Base-by-base conservation (phyloP, 441 rosid genomes). In the Theobroma grandiflorum region DNA sequence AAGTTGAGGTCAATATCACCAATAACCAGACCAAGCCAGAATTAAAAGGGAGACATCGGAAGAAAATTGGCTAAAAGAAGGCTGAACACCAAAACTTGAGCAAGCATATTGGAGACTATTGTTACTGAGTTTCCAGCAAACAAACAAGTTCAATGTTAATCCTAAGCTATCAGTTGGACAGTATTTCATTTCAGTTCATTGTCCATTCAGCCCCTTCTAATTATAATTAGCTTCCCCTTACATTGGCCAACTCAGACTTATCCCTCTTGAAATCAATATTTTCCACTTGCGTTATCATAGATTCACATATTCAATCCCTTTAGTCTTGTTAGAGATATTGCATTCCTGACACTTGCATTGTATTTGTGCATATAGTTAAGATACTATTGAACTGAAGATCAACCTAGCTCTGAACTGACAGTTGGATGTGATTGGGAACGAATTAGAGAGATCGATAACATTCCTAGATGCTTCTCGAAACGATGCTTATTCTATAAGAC, bases 21-120 rank as follows among this genome's bases (percentile, higher is more conserved):
- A 73, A 20, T 20, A n/a, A 55, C 50, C 33, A 75, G 42, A 59
- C 3, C 20, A 26, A 75, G 42, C 63, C 52, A 75, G 10, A 75
- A 38, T 11, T 26, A 47, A 49, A 26, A 31, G 74, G 20, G 16
- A n/a, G 72, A n/a, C 52, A 67, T 12, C 8, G 0, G 50, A 67
- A 40, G 31, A n/a, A 52, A 9, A 52, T 7, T 50, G 43, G 26
- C 8, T 52, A 71, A 7, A 38, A 55, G 55, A 22, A 38, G 11
- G 20, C 22, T 3, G 35, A 16, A 58, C 62, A 20, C 52, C 49
- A 55, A 20, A 40, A 35, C 20, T 42, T 75, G 10, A 45, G 58
- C 33, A 62, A 20, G 33, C 38, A 31, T 62, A 22, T 31, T 8
- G 33, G 67, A 62, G 67, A 62, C 67, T 6, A 22, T 4, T 62